Percentiles rank a stretch among this genome's conserved stretches.
phyloP scores from a whole-genome alignment of 179 eudicot species.

The Beta macrorhiza region DNA sequence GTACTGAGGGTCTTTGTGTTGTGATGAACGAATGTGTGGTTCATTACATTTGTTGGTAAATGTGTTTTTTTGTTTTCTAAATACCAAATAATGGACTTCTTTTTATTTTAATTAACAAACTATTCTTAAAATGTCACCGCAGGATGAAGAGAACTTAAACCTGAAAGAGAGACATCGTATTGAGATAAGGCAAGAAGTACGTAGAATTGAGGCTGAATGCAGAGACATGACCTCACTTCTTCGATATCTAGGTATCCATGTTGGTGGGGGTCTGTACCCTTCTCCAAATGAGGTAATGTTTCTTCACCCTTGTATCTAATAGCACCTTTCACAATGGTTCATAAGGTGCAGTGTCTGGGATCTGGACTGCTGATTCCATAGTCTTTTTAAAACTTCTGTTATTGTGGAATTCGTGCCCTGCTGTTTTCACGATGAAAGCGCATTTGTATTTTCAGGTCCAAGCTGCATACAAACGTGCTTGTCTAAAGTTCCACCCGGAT shows the following conservation, averaged over 20 bases:
- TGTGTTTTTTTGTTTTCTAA: background rate
- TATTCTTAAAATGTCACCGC: conserved; percentile 1
- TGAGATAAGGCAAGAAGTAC: conserved; percentile 52
- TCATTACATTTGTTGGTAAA: background rate
- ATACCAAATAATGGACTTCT: background rate
- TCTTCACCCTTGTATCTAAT: background rate
- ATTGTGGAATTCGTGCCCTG: background rate
- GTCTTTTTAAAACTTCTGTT: background rate
- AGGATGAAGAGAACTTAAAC: conserved; percentile 73
- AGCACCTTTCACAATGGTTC: background rate
- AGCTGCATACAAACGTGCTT: conserved; percentile 76
- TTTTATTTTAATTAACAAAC: background rate
- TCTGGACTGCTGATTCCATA: background rate
- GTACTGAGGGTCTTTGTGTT: background rate
- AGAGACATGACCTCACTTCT: conserved; percentile 65
- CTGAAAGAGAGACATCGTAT: conserved; percentile 63
- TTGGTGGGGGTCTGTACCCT: conserved; percentile 43
- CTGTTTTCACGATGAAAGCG: background rate
- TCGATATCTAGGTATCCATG: conserved; percentile 54
- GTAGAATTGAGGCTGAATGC: conserved; percentile 44
- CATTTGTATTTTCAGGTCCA: conserved; percentile 52
- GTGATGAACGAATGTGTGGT: background rate
- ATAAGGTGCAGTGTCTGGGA: background rate
- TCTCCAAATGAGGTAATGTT: conserved; percentile 46
- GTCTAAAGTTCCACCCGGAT: conserved; percentile 84